A percentile compares a stretch with the other conserved stretches of the same genome.
phyloP scores from a whole-genome alignment of 345 rosid genomes.

The Balakata baccata region DNA sequence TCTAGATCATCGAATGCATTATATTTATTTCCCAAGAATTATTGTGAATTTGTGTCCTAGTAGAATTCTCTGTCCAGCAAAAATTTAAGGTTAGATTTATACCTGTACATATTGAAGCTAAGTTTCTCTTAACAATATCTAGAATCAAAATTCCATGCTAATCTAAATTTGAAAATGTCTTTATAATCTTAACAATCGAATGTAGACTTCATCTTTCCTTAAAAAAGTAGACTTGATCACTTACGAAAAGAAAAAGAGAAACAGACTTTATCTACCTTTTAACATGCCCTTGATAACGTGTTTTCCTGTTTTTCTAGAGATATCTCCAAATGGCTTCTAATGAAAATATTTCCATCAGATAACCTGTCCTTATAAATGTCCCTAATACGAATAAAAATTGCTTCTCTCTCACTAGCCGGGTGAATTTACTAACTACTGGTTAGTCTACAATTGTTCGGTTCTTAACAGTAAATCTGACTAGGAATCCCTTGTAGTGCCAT shows the following conservation, averaged over 20 bases:
- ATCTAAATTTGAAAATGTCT: background rate
- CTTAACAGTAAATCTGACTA: background rate
- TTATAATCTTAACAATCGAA: background rate
- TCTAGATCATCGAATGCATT: too few species aligned
- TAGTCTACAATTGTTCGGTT: background rate
- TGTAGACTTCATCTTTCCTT: background rate
- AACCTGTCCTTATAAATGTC: background rate
- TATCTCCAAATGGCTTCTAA: background rate
- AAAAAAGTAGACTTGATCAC: background rate
- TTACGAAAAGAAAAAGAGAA: background rate
- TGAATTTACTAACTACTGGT: background rate
- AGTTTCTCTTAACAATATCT: background rate
- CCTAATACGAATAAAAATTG: background rate
- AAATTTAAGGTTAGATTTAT: background rate
- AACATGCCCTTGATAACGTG: background rate
- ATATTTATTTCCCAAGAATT: too few species aligned
- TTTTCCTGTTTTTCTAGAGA: background rate
- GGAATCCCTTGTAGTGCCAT: background rate
- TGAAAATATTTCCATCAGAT: background rate
- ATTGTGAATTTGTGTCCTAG: too few species aligned
- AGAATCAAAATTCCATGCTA: too few species aligned
- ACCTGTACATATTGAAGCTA: background rate
- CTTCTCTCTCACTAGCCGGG: background rate
- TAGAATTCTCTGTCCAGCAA: too few species aligned
- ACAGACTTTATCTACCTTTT: background rate